Conservation (phyloP, 371 early-diverging fungal species). For the Mucor piriformis region DNA sequence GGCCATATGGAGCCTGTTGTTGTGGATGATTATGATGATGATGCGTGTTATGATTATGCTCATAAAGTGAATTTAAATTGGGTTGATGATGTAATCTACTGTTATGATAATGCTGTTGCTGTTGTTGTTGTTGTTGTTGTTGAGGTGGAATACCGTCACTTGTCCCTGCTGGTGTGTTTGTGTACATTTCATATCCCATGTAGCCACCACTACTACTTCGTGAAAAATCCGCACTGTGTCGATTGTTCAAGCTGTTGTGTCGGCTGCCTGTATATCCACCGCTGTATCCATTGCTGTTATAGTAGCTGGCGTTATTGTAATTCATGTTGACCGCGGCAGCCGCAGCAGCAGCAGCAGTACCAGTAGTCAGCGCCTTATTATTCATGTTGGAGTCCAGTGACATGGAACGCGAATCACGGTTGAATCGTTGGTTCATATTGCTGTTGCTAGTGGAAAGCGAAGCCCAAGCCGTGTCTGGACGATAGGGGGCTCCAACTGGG, state of each 20-base stretch:
- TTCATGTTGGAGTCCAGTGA: slow-evolving; percentile 25
- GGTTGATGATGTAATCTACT: slow-evolving; percentile 5
- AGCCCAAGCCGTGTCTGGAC: slow-evolving; percentile 9
- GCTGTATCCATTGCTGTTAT: background rate
- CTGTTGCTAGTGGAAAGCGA: background rate
- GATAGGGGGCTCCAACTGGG: slow-evolving; percentile 21
- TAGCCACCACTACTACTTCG: slow-evolving; percentile 12
- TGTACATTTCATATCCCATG: slow-evolving; percentile 19
- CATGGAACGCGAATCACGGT: slow-evolving; percentile 21
- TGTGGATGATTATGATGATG: background rate
- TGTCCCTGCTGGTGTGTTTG: background rate
- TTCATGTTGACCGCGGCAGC: background rate
- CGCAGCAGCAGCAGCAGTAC: background rate
- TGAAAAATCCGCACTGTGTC: slow-evolving; percentile 18
- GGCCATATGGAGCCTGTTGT: background rate
- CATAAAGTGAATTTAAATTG: background rate
- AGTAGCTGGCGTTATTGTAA: background rate
- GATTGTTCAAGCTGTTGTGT: slow-evolving; percentile 11
- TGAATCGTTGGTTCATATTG: slow-evolving; percentile 13
- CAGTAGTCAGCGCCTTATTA: background rate
- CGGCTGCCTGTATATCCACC: background rate
- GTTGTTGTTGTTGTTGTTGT: slow-evolving; percentile 1
- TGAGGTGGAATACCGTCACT: background rate
- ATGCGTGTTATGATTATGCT: slow-evolving; percentile 2
- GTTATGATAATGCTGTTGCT: background rate